These are phyloP conservation scores for Microcos paniculata DNA, from an alignment of 345 rosid species.

Conservation along the genomic window DNA sequence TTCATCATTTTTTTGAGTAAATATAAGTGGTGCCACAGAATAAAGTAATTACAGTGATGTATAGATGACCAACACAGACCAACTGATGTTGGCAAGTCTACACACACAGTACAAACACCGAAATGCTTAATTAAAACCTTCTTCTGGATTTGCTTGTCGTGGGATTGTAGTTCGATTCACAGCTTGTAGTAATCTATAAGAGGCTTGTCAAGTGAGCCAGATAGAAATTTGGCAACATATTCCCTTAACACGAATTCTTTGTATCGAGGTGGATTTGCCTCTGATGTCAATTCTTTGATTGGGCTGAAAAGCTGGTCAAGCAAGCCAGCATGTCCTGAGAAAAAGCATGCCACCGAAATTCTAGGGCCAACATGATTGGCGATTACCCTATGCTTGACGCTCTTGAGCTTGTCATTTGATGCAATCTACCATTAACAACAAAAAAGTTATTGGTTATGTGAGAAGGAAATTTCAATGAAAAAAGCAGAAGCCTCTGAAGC, in stretches of 20 bases:
- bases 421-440: slow-evolving; percentile 11
- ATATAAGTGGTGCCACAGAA: too few relatives aligned
- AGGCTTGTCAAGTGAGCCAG: slow-evolving; percentile 3
- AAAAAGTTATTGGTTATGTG: not conserved
- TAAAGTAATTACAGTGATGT: not conserved
- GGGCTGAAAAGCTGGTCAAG: not conserved
- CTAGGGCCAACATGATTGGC: slow-evolving; percentile 8
- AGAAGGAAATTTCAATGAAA: not conserved
- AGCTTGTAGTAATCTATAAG: not conserved
- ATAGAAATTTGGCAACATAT: not conserved
- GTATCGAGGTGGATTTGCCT: slow-evolving; percentile 22
- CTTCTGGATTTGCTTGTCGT: not conserved
- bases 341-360: slow-evolving; percentile 21
- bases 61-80: not conserved
- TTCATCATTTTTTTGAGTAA: too few relatives aligned
- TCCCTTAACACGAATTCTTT: slow-evolving; percentile 9
- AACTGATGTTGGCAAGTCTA: not conserved
- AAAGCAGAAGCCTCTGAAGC: not conserved
- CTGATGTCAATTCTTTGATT: slow-evolving; percentile 21
- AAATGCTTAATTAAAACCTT: not conserved
- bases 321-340: slow-evolving; percentile 6
- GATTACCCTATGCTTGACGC: slow-evolving; percentile 22
- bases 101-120: not conserved
- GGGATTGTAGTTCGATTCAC: not conserved
- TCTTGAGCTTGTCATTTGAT: slow-evolving; percentile 25